A percentile compares a stretch with the other conserved stretches of the same genome.
Conservation (phyloP, 2,329 filamentous ascomycete species). For the Cryphonectria naterciae region DNA sequence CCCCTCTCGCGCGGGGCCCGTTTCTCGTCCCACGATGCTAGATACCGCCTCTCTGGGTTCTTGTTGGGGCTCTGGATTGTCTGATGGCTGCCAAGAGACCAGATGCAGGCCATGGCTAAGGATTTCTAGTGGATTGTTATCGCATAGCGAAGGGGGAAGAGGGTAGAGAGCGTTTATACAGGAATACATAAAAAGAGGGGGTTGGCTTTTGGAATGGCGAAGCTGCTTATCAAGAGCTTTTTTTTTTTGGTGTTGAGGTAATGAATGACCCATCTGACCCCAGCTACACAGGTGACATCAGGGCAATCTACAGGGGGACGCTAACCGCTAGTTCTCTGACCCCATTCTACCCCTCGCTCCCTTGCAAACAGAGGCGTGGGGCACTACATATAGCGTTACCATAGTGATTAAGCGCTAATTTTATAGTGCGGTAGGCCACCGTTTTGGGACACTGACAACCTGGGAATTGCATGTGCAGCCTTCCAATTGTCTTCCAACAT, state of each 20-base stretch:
- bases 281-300: neutral
- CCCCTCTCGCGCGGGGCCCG: neutral
- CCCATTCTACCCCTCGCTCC: neutral
- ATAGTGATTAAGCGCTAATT: neutral
- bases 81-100: neutral
- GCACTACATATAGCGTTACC: neutral
- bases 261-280: neutral
- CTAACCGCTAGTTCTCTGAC: neutral
- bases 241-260: neutral
- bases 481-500: neutral
- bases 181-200: neutral
- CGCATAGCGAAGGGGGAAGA: neutral
- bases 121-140: neutral
- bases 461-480: neutral
- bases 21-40: neutral
- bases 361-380: neutral
- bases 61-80: neutral
- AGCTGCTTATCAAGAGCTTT: neutral
- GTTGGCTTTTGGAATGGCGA: neutral
- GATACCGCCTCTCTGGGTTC: neutral
- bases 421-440: no score
- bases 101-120: neutral
- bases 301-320: neutral
- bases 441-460: neutral
- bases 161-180: neutral